phyloP scores from a whole-genome alignment of 148 eudicot genomes.

The Diospyros lotus region DNA sequence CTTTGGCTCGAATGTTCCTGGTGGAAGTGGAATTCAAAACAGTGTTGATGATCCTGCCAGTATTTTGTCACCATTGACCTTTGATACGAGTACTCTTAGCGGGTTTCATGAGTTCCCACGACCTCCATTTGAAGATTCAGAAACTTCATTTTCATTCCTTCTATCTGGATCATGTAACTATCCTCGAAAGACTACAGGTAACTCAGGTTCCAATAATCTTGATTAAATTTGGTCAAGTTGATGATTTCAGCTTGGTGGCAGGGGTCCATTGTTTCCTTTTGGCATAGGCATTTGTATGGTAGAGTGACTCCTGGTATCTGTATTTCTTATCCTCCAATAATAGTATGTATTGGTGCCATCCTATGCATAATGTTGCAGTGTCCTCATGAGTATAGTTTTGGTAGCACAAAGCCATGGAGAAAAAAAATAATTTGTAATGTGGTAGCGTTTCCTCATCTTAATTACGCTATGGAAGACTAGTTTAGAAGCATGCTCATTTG shows the following conservation, averaged over 20 bases:
- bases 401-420: too few species aligned
- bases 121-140: conserved; percentile 64
- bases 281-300: neutral
- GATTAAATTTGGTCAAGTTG: conserved; percentile 27
- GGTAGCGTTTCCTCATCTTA: too few species aligned
- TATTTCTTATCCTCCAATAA: conserved; percentile 35
- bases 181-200: conserved; percentile 40
- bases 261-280: conserved; percentile 8
- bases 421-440: neutral
- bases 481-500: neutral
- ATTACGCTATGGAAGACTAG: too few species aligned
- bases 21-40: conserved; percentile 29
- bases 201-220: conserved; percentile 35
- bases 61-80: conserved; percentile 65
- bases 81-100: conserved; percentile 42
- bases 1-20: conserved; percentile 27
- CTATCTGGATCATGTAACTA: conserved; percentile 34
- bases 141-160: conserved; percentile 65
- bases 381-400: neutral
- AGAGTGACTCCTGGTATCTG: conserved; percentile 21
- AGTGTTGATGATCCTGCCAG: conserved; percentile 37
- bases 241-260: neutral
- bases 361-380: neutral
- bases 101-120: conserved; percentile 70
- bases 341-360: neutral